Evolutionary conservation across 1,284 basidiomycete species (phyloP).

Genomic region (Naganishia sp.): DNA sequence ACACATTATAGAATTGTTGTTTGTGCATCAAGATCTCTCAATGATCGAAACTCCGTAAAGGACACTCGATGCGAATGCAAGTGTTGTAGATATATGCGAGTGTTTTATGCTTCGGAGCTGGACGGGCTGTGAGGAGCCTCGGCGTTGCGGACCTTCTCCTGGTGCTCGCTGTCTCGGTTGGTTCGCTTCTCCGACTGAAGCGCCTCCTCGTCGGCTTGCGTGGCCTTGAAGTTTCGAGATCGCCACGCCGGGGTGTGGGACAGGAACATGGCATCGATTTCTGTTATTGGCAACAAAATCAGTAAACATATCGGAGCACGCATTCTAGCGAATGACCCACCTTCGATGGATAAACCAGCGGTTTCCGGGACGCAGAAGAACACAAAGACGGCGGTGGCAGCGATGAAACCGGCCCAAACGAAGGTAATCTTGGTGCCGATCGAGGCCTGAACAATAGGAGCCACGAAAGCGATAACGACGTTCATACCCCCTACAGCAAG

Average conservation of each 20-base stretch:
- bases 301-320: too few species aligned
- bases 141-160: slow-evolving; percentile 21
- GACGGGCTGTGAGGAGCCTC: slow-evolving; percentile 23
- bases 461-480: slow-evolving; percentile 52
- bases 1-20: not conserved
- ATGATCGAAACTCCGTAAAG: too few species aligned
- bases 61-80: not conserved
- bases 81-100: not conserved
- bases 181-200: slow-evolving; percentile 29
- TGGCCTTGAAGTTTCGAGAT: slow-evolving; percentile 33
- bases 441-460: slow-evolving; percentile 49
- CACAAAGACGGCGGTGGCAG: slow-evolving; percentile 42
- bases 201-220: slow-evolving; percentile 20
- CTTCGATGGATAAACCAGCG: slow-evolving; percentile 48
- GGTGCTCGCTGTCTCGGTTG: slow-evolving; percentile 23
- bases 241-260: slow-evolving; percentile 46
- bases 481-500: slow-evolving; percentile 39
- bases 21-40: too few species aligned
- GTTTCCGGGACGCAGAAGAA: slow-evolving; percentile 55
- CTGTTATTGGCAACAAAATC: not conserved
- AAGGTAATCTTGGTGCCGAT: slow-evolving; percentile 52
- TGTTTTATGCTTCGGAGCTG: slow-evolving; percentile 17
- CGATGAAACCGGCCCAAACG: slow-evolving; percentile 53
- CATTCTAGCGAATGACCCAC: too few species aligned
- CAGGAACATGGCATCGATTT: slow-evolving; percentile 53